Percentiles rank a stretch among this genome's conserved stretches.
phyloP scores from a whole-genome alignment of 352 stramenopile genomes.

The Aphanomyces euteiches region DNA sequence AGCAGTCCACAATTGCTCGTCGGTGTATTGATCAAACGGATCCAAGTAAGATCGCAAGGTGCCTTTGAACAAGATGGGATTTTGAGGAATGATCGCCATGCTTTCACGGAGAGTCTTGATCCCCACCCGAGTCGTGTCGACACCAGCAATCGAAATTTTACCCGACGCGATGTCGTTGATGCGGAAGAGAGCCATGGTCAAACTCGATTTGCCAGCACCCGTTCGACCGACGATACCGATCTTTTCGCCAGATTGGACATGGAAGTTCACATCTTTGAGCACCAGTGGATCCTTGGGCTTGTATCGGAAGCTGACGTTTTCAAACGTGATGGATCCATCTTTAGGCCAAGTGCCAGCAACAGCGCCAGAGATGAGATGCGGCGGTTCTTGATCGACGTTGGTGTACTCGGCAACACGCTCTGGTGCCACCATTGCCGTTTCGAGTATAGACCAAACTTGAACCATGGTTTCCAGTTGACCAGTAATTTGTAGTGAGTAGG shows the following conservation, averaged over 20 bases:
- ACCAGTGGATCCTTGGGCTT: constrained; percentile 37
- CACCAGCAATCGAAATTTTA: constrained; percentile 63
- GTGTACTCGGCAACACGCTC: constrained; percentile 50
- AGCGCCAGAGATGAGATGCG: constrained; percentile 13
- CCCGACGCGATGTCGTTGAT: constrained; percentile 67
- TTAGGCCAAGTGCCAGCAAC: constrained; percentile 15
- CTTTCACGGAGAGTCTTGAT: constrained; percentile 60
- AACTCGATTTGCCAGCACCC: constrained; percentile 62
- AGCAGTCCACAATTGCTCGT: constrained; percentile 36
- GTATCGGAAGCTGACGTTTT: constrained; percentile 32
- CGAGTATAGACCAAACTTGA: constrained; percentile 36
- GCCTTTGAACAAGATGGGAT: constrained; percentile 83
- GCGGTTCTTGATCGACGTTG: constrained; percentile 30
- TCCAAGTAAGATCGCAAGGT: constrained; percentile 60
- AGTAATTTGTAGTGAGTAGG: constrained; percentile 11
- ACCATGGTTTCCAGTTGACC: constrained; percentile 13
- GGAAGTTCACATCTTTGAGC: constrained; percentile 32
- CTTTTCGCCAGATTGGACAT: constrained; percentile 40
- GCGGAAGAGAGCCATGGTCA: constrained; percentile 72
- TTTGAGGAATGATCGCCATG: constrained; percentile 85
- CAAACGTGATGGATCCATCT: constrained; percentile 22
- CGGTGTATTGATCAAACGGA: constrained; percentile 58
- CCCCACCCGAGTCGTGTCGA: constrained; percentile 53
- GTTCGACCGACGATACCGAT: constrained; percentile 77
- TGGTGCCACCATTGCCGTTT: constrained; percentile 43